Evolutionary conservation across 2,329 filamentous ascomycete genomes (phyloP).

Genomic region (Colletotrichum sp.): DNA sequence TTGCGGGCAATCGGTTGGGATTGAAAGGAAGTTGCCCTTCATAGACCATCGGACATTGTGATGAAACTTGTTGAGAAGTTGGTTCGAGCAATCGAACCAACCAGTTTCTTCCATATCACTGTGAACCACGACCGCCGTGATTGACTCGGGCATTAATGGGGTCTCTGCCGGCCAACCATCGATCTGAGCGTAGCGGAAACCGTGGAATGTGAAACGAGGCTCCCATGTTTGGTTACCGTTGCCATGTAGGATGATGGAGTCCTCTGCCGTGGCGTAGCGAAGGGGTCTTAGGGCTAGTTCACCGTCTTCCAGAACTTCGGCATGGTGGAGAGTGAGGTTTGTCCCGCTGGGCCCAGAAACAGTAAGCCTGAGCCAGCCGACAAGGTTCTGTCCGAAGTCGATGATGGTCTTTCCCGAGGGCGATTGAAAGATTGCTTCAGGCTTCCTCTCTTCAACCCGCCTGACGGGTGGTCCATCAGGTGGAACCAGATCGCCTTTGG

Average conservation of each 20-base stretch:
- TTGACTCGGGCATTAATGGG: slow-evolving; percentile 22
- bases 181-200: slow-evolving; percentile 57
- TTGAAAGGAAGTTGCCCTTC: slow-evolving; percentile 61
- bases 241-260: slow-evolving; percentile 39
- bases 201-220: slow-evolving; percentile 58
- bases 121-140: slow-evolving; percentile 45
- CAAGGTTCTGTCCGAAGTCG: slow-evolving; percentile 65
- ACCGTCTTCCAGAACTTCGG: slow-evolving; percentile 59
- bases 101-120: slow-evolving; percentile 58
- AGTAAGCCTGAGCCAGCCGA: slow-evolving; percentile 51
- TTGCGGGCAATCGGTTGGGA: slow-evolving; percentile 65
- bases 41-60: slow-evolving; percentile 61
- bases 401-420: slow-evolving; percentile 50
- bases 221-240: slow-evolving; percentile 35
- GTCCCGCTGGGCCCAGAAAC: slow-evolving; percentile 40
- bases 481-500: slow-evolving; percentile 38
- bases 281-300: slow-evolving; percentile 48
- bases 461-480: slow-evolving; percentile 51
- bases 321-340: slow-evolving; percentile 52
- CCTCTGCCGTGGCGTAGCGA: slow-evolving; percentile 44
- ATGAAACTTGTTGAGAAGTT: slow-evolving; percentile 58
- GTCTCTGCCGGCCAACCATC: slow-evolving; percentile 43
- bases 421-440: slow-evolving; percentile 32
- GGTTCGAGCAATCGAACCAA: slow-evolving; percentile 56
- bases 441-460: slow-evolving; percentile 35